Evolutionary conservation across 2,329 filamentous ascomycete genomes (phyloP), one percentile per base, ranked within the genome.

Genomic region (Aspergillus ruber): DNA sequence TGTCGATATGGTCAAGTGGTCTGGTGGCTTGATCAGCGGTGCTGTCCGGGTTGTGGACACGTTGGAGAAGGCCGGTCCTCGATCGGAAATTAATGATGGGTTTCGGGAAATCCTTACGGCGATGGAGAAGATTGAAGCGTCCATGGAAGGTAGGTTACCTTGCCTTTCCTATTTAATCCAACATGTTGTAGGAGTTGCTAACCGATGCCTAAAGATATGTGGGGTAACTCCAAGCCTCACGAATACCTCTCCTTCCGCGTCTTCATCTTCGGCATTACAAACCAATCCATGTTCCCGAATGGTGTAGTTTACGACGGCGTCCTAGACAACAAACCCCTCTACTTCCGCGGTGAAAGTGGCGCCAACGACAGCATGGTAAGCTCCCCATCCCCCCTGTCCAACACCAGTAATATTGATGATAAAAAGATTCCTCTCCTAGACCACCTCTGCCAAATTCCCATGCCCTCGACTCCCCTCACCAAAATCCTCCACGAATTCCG

Each of bases 201-300:
- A 47, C 36, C 46, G 42, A 45, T 45, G 29, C 35, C 27, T 13
- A 20, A 9, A 82, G 80, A 76, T 40, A 97, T 97, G 91, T 96
- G 90, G 91, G 79, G 78, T 50, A 88, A 90, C 67, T 93, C 87
- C 47, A 86, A 87, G 58, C 90, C 90, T 2, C 78, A 79, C 15
- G 82, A 89, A 56, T 96, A 96, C 72, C 88, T 86, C 50, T 85
- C 81, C 57, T 96, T 95, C 80, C 86, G 90, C 36, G 95, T 91
- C 9, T 96, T 96, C 75, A 96, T 96, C 73, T 95, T 95, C 63
- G 91, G 91, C 58, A 95, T 96, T 69, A 94, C 89, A 1, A 86
- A 82, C 42, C 90, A 96, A 70, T 85, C 83, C 60, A 95, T 96
- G 90, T 96, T 96, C 69, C 90, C 90, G 7, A 76, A 90, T 53